Evolutionary conservation across 2,329 filamentous ascomycete genomes (phyloP), one percentile per base, ranked within the genome.

Genomic region (Elsinoe ampelina): DNA sequence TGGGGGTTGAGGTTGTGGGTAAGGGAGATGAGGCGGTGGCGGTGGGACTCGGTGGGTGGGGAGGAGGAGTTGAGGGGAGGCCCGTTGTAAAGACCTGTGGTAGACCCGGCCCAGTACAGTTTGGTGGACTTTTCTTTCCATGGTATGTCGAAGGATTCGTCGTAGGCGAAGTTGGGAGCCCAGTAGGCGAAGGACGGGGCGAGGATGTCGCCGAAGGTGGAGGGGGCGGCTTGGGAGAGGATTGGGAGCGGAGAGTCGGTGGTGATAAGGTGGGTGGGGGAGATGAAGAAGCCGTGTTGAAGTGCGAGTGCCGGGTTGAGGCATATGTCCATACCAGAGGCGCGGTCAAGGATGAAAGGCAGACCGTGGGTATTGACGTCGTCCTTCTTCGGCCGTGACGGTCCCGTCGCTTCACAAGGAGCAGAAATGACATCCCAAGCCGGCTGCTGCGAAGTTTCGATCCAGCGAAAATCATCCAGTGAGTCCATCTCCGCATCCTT

Each of bases 81-180:
- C 3, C 8, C 6, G 48, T 36, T 38, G 12, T 15, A 52, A 66
- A 68, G 78, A 2, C 80, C 80, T 0, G 80, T 81, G 0, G 73
- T 80, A 0, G 76, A 79, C 0, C 80, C 80, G 0, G 75, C 73
- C 81, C 80, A 83, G 63, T 82, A 83, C 0, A 82, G 62, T 2
- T 73, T 74, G 35, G 77, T 74, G 1, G 61, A 61, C 61, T 83
- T 84, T 5, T 68, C 47, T 0, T 75, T 65, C 79, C 79, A 83
- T 0, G 67, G 63, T 0, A 73, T 38, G 58, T 81, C 80, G 2
- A 68, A 47, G 0, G 58, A 30, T 0, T 66, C 62, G 2, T 73
- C 64, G 61, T 81, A 81, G 3, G 62, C 59, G 30, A 76, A 73
- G 41, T 72, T 67, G 58, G 73, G 5, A 12, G 42, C 20, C 32